Percentiles rank a stretch among this genome's conserved stretches.
These are phyloP conservation scores for Diutina ranongensis DNA, from an alignment of 1,139 yeast species.

Conservation along the genomic window DNA sequence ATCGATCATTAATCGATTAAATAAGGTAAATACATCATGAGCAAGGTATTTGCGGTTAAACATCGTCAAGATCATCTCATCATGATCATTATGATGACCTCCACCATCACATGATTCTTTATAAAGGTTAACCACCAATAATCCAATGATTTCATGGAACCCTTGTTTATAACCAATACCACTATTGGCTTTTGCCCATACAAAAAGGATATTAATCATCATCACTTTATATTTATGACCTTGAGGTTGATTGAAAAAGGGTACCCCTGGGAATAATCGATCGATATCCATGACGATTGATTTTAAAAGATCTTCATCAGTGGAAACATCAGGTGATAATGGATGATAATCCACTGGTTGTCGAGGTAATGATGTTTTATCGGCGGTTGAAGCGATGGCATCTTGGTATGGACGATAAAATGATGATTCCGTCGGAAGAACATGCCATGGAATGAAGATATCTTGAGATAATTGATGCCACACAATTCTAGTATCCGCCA, in stretches of 20 bases:
- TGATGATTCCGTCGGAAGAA: too few species aligned
- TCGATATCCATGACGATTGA: conserved; percentile 56
- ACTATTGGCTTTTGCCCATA: conserved; percentile 43
- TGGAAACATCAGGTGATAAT: too few species aligned
- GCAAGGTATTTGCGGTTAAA: conserved; percentile 26
- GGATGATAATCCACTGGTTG: too few species aligned
- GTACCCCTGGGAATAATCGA: conserved; percentile 50
- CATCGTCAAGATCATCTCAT: conserved; percentile 23
- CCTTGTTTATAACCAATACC: conserved; percentile 58
- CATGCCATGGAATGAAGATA: too few species aligned
- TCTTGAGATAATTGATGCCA: conserved; percentile 25
- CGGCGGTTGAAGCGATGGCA: too few species aligned
- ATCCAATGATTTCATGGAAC: conserved; percentile 55
- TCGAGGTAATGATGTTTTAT: background rate
- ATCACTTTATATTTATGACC: conserved; percentile 23
- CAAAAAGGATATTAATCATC: conserved; percentile 40
- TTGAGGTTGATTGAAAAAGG: conserved; percentile 23
- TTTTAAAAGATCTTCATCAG: conserved; percentile 14
- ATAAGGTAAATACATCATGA: conserved; percentile 37
- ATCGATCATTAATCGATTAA: conserved; percentile 29
- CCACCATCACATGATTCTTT: conserved; percentile 27
- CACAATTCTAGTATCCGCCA: conserved; percentile 23
- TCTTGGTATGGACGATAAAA: too few species aligned
- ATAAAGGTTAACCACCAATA: conserved; percentile 39
- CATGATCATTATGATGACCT: conserved; percentile 12